Evolutionary conservation across 106 monocot genomes (phyloP), one percentile per base, ranked within the genome.

Genomic region (Acorus gramineus): DNA sequence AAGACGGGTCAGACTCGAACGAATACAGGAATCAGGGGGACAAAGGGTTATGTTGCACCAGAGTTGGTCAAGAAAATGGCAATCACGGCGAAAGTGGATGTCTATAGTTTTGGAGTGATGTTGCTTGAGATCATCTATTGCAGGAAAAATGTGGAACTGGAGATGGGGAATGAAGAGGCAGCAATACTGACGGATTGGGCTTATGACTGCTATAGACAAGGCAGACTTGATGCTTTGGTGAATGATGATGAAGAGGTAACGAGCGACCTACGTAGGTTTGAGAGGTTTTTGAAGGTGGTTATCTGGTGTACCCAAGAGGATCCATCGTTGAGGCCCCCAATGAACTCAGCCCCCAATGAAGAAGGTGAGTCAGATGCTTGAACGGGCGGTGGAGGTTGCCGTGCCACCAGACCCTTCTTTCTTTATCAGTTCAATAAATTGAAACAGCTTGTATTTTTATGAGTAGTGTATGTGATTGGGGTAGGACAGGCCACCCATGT

Each of bases 91-190:
- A 81, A 81, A 14, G 86, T 83, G 7, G 86, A 80, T n/a, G 77
- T 83, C 4, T 87, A 80, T 46, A 83, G 86, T 59, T 87, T 71
- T 8, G 81, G 81, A 1, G 73, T 82, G 3, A 3, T 72, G 56
- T 28, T 64, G 64, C 42, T 72, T 55, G 72, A 72, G 73, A 67
- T 83, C 6, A 13, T 87, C 2, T 67, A 63, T 49, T 84, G 77
- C 71, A 47, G 73, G n/a, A 84, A 28, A 55, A 61, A 59, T 45
- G 28, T 74, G 5, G 63, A 69, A 8, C 10, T n/a, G 3, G 53
- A 14, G 2, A 0, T 4, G 12, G 55, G 42, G 2, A 47, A 46
- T 2, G 66, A 57, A 3, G 55, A 49, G 3, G 12, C 47, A 53
- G 14, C 42, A 0, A 49, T 74, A 49, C 67, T 80, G 4, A 43